These are phyloP conservation scores for Trichothecium roseum DNA, from an alignment of 2,329 filamentous ascomycete genomes.

Conservation along the genomic window DNA sequence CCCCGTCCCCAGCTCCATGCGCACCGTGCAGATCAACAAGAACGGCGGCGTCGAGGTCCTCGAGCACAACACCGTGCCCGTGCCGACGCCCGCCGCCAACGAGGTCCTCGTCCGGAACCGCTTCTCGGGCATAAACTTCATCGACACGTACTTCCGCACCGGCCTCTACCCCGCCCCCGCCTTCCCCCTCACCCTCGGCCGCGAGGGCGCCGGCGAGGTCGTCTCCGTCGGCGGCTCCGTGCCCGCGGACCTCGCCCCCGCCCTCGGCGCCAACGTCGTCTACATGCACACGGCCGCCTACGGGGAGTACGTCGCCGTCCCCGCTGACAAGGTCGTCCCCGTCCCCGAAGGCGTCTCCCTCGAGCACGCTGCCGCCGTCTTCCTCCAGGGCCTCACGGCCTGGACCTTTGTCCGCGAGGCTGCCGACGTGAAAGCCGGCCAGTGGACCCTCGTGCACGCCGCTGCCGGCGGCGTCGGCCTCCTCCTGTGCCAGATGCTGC, in stretches of 20 bases:
- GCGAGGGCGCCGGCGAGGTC: constrained; percentile 67
- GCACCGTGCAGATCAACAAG: constrained; percentile 54
- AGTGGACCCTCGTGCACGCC: constrained; percentile 77
- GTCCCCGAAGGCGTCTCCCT: constrained; percentile 53
- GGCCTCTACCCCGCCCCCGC: constrained; percentile 62
- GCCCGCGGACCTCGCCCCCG: constrained; percentile 38
- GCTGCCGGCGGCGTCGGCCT: constrained; percentile 75
- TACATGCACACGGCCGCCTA: constrained; percentile 50
- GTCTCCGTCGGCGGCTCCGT: constrained; percentile 46
- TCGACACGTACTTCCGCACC: constrained; percentile 83
- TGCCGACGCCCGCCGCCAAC: constrained; percentile 57
- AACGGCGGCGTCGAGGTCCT: constrained; percentile 60
- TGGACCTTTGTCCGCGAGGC: constrained; percentile 70
- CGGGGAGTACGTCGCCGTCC: constrained; percentile 44
- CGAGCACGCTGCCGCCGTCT: constrained; percentile 54
- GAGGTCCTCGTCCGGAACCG: constrained; percentile 75
- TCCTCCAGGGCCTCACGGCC: constrained; percentile 78
- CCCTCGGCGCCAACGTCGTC: constrained; percentile 48
- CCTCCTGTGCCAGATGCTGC: constrained; percentile 66
- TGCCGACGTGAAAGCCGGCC: constrained; percentile 62
- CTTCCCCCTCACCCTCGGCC: constrained; percentile 68
- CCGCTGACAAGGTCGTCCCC: constrained; percentile 43
- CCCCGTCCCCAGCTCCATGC: constrained; percentile 61
- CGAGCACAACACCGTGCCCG: constrained; percentile 56
- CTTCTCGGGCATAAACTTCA: constrained; percentile 75